Evolutionary conservation across 1,139 yeast species (phyloP).

Genomic region (Scheffersomyces segobiensis): DNA sequence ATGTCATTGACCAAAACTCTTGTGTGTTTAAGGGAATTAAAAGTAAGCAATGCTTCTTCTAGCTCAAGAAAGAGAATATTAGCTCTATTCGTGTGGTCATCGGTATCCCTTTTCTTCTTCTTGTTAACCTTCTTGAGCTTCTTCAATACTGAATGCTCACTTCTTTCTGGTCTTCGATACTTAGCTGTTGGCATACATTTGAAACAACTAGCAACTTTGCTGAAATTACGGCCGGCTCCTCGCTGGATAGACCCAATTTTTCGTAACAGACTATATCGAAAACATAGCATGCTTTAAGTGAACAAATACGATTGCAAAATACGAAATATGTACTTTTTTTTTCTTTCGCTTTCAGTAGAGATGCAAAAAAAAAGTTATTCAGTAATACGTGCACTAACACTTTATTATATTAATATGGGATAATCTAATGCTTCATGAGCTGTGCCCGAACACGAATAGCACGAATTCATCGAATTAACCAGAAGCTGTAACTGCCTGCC

Average conservation of each 20-base stretch:
- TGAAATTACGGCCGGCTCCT: background rate
- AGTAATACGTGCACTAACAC: too few species aligned
- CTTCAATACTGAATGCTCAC: constrained; percentile 8
- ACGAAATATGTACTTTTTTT: background rate
- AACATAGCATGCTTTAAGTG: background rate
- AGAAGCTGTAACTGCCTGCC: background rate
- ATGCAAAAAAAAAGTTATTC: background rate
- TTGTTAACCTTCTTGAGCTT: constrained; percentile 13
- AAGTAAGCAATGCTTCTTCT: constrained; percentile 18
- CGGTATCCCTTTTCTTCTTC: constrained; percentile 29
- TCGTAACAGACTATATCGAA: background rate
- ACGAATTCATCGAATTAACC: background rate
- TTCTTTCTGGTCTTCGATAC: background rate
- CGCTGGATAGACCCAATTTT: background rate
- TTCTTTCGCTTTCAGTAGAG: background rate
- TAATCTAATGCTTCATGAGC: background rate
- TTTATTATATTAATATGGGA: background rate
- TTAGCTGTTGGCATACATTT: background rate
- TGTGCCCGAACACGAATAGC: background rate
- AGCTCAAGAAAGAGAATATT: constrained; percentile 27
- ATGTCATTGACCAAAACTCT: constrained; percentile 17
- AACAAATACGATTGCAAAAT: background rate
- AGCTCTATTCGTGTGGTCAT: constrained; percentile 28
- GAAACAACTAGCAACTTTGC: background rate
- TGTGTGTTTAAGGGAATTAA: constrained; percentile 1